A percentile compares a stretch with the other conserved stretches of the same genome.
phyloP scores from a whole-genome alignment of 2,329 filamentous ascomycete genomes.

The Fusarium xylarioides region DNA sequence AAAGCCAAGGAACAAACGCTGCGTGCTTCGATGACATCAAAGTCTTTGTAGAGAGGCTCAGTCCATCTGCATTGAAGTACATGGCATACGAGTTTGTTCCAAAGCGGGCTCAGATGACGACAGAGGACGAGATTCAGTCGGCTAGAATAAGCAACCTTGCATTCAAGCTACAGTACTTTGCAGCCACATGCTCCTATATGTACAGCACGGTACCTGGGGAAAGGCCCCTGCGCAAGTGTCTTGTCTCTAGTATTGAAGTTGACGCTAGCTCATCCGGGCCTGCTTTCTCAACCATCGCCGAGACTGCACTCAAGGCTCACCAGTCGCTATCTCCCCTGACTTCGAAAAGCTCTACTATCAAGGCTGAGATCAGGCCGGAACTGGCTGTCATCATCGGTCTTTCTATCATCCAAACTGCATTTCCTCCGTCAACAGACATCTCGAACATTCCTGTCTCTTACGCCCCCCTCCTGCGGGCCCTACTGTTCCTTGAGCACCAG shows the following conservation, averaged over 20 bases:
- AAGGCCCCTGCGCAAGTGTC: conserved; percentile 36
- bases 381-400: conserved; percentile 48
- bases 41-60: conserved; percentile 54
- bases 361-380: conserved; percentile 45
- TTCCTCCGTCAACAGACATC: conserved; percentile 34
- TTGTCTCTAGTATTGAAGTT: conserved; percentile 36
- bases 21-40: conserved; percentile 60
- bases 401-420: conserved; percentile 47
- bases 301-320: conserved; percentile 34
- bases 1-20: conserved; percentile 48
- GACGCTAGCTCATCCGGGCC: conserved; percentile 27
- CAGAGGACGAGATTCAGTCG: conserved; percentile 32
- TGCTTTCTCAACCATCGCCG: conserved; percentile 39
- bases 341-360: conserved; percentile 24
- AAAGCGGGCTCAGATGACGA: conserved; percentile 42
- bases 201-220: conserved; percentile 32
- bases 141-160: conserved; percentile 48
- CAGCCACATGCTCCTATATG: conserved; percentile 50
- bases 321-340: conserved; percentile 18
- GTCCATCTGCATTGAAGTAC: conserved; percentile 50
- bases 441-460: conserved; percentile 31
- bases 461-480: conserved; percentile 57
- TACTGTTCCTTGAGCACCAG: conserved; percentile 60
- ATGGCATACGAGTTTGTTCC: conserved; percentile 51
- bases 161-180: conserved; percentile 56